Conservation (phyloP, 768 basidiomycete genomes). For the Suillus weaverae region DNA sequence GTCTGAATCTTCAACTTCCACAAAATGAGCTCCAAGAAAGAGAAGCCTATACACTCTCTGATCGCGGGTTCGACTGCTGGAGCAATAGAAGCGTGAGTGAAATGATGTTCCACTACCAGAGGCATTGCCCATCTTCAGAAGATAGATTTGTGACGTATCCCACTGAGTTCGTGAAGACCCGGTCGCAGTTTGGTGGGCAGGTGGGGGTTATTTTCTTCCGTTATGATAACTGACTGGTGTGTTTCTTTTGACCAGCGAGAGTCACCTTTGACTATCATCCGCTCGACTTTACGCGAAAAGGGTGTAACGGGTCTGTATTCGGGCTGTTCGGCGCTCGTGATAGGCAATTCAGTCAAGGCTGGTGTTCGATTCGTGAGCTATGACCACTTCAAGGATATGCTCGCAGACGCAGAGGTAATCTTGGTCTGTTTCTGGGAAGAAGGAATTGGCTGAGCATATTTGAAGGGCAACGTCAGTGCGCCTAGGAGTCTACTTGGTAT, state of each 20-base stretch:
- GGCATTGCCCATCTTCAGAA: conserved; percentile 31
- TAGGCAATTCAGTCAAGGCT: conserved; percentile 92
- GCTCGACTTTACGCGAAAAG: conserved; percentile 68
- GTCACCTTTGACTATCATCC: conserved; percentile 71
- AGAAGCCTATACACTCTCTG: conserved; percentile 84
- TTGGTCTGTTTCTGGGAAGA: too few species aligned
- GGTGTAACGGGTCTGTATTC: conserved; percentile 90
- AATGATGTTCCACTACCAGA: background rate
- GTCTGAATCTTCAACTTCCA: background rate
- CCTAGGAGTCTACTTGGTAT: conserved; percentile 80
- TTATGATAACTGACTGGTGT: background rate
- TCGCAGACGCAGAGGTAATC: conserved; percentile 85
- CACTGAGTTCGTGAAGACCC: conserved; percentile 91
- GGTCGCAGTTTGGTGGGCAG: conserved; percentile 87
- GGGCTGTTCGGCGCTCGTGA: conserved; percentile 83
- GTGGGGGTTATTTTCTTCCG: conserved; percentile 31
- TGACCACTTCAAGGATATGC: conserved; percentile 82
- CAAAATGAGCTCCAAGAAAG: conserved; percentile 56
- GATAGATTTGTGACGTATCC: conserved; percentile 83
- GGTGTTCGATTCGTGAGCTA: conserved; percentile 96
- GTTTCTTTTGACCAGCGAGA: conserved; percentile 46
- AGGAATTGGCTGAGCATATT: background rate
- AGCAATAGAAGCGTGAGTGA: conserved; percentile 85
- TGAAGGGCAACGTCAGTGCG: conserved; percentile 87
- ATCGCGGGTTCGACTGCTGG: conserved; percentile 92